These are phyloP conservation scores for Lanmaoa rubissima DNA, from an alignment of 768 basidiomycete genomes.

Conservation along the genomic window DNA sequence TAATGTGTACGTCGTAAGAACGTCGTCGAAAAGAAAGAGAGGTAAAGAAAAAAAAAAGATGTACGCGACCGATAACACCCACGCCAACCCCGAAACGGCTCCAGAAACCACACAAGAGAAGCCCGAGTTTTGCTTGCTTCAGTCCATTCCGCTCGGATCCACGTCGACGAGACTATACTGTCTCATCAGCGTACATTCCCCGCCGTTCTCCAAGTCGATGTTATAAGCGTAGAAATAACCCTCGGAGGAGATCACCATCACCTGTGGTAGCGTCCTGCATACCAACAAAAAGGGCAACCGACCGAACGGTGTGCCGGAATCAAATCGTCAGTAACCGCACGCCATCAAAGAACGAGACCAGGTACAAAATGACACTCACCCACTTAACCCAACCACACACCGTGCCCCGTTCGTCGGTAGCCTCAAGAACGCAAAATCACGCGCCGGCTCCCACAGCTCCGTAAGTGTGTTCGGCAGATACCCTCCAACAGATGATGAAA, in stretches of 20 bases:
- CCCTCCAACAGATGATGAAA: slow-evolving; percentile 78
- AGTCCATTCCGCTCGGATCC: slow-evolving; percentile 26
- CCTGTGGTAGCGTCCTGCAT: slow-evolving; percentile 84
- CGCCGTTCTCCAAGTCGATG: slow-evolving; percentile 94
- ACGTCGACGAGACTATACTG: slow-evolving; percentile 62
- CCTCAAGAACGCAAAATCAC: slow-evolving; percentile 91
- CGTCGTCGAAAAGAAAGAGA: not conserved
- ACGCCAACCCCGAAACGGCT: not conserved
- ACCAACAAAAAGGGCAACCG: not conserved
- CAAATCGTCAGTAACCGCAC: not conserved
- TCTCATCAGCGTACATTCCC: slow-evolving; percentile 93
- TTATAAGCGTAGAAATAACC: slow-evolving; percentile 95
- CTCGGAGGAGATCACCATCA: slow-evolving; percentile 95
- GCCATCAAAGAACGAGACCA: not conserved
- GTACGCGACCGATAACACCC: not conserved
- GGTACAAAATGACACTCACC: slow-evolving; percentile 49
- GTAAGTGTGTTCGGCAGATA: slow-evolving; percentile 87
- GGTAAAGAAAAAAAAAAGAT: not conserved
- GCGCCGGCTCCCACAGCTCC: slow-evolving; percentile 95
- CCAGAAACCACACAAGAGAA: not conserved
- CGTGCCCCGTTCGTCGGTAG: slow-evolving; percentile 76
- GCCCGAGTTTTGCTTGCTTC: slow-evolving; percentile 18
- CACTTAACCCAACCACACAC: slow-evolving; percentile 86
- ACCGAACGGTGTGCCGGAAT: not conserved
- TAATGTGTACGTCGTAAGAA: slow-evolving; percentile 3